These are phyloP conservation scores for Arctostaphylos glauca DNA, from an alignment of 148 eudicot genomes.

Conservation along the genomic window DNA sequence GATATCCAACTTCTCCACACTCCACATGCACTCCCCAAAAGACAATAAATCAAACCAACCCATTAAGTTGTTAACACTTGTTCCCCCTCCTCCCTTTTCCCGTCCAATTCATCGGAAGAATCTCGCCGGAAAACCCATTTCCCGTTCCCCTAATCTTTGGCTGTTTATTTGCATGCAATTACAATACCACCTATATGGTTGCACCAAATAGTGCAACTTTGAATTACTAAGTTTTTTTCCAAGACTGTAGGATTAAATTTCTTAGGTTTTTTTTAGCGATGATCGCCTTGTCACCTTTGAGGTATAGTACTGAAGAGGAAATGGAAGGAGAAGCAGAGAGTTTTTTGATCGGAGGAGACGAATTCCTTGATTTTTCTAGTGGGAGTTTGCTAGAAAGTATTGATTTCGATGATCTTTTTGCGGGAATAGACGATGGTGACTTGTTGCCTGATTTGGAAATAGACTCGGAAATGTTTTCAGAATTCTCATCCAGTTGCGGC, in stretches of 20 bases:
- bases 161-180: background rate
- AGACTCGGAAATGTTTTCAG: slow-evolving; percentile 46
- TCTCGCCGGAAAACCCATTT: background rate
- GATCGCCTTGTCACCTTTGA: slow-evolving; percentile 44
- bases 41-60: slow-evolving; percentile 19
- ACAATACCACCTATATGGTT: background rate
- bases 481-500: slow-evolving; percentile 40
- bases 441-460: slow-evolving; percentile 49
- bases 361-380: slow-evolving; percentile 35
- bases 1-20: slow-evolving; percentile 13
- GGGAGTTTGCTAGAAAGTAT: slow-evolving; percentile 46
- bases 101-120: background rate
- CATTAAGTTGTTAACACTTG: background rate
- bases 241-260: background rate
- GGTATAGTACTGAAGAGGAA: slow-evolving; percentile 28
- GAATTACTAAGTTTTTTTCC: background rate
- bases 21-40: slow-evolving; percentile 11
- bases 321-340: slow-evolving; percentile 29
- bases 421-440: slow-evolving; percentile 29
- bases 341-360: slow-evolving; percentile 25
- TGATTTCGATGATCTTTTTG: slow-evolving; percentile 55
- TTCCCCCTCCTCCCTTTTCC: background rate
- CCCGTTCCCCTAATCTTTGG: background rate
- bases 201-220: background rate
- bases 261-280: slow-evolving; percentile 22